phyloP scores from a whole-genome alignment of 2,329 filamentous ascomycete species.

The Penicillium sp. region DNA sequence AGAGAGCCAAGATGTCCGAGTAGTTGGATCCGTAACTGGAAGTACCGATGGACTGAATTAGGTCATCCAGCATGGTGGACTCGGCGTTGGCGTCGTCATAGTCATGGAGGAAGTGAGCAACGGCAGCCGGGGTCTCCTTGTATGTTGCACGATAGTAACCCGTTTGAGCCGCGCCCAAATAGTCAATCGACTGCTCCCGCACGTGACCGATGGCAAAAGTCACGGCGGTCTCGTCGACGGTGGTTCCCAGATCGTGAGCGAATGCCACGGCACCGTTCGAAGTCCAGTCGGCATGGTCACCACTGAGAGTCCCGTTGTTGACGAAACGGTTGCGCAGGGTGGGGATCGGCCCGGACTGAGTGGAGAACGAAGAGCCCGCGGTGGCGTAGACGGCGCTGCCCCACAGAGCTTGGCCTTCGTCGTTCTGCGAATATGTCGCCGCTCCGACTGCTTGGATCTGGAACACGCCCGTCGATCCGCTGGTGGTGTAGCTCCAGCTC shows the following conservation, averaged over 20 bases:
- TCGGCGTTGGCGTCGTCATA: constrained; percentile 34
- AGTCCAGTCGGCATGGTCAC: constrained; percentile 23
- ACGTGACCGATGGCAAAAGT: constrained; percentile 42
- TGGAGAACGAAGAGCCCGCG: constrained; percentile 21
- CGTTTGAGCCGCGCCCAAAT: constrained; percentile 33
- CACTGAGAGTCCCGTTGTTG: constrained; percentile 27
- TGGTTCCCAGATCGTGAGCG: constrained; percentile 36
- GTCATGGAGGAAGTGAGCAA: constrained; percentile 39
- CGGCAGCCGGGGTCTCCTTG: constrained; percentile 27
- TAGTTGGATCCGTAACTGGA: constrained; percentile 33
- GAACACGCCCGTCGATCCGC: constrained; percentile 29
- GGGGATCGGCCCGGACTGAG: constrained; percentile 25
- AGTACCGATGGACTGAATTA: constrained; percentile 19
- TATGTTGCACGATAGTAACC: constrained; percentile 37
- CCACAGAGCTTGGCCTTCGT: constrained; percentile 37
- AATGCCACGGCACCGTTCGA: constrained; percentile 32
- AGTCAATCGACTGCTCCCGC: constrained; percentile 38
- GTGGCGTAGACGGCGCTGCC: constrained; percentile 40
- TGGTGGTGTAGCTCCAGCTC: constrained; percentile 22
- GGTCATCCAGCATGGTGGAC: constrained; percentile 28
- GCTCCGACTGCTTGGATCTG: constrained; percentile 27
- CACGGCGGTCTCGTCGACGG: constrained; percentile 24
- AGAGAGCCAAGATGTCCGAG: constrained; percentile 38
- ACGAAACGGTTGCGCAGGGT: constrained; percentile 31
- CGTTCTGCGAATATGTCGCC: constrained; percentile 31